Evolutionary conservation across 495 filamentous ascomycete species (phyloP), one percentile per base, ranked within the genome.

Genomic region (Trichoderma virens): DNA sequence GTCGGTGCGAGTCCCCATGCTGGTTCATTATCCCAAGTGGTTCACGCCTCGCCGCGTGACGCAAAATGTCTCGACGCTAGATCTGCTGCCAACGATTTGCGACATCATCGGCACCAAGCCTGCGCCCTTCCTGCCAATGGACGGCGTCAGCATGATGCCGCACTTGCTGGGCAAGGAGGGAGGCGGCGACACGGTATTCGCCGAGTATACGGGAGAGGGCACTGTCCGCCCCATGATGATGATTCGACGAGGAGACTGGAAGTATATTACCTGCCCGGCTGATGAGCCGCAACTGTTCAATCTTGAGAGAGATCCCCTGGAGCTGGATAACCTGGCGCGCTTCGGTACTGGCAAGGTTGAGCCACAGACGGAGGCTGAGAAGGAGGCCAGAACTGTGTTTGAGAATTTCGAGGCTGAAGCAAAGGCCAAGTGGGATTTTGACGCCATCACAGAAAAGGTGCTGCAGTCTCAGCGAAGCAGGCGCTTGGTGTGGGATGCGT

Each of bases 201-300:
- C 89, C 63, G 91, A 96, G 75, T 96, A 95, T 74, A 91, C 90
- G 72, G 91, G 89, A 23, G 91, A 96, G 75, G 91, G 91, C 54
- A 94, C 91, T 3, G 81, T 93, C 65, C 85, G 88, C 5, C 91
- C 91, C 0, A 79, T 93, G n/a, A 88, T 94, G 76, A 96, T 96
- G 91, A 95, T 96, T 70, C 83, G 85, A 34, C 86, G 89, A 54
- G 91, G 90, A 13, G 76, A 77, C 54, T 94, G 87, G 87, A 96
- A 96, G 76, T 93, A 89, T 66, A 81, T 90, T 65, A 89, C 86
- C 66, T 95, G 90, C 64, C 83, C 89, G 7, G 86, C 88, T 18
- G 92, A 96, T 71, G 86, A 88, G 4, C 83, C 88, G 11, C 88
- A 91, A 79, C 83, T 96, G 18, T 96, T 82, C 77, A 84, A 96